Percentiles rank a stretch among this genome's conserved stretches.
Conservation (phyloP, 2,329 filamentous ascomycete genomes). For the Ceratocystis smalleyi region DNA sequence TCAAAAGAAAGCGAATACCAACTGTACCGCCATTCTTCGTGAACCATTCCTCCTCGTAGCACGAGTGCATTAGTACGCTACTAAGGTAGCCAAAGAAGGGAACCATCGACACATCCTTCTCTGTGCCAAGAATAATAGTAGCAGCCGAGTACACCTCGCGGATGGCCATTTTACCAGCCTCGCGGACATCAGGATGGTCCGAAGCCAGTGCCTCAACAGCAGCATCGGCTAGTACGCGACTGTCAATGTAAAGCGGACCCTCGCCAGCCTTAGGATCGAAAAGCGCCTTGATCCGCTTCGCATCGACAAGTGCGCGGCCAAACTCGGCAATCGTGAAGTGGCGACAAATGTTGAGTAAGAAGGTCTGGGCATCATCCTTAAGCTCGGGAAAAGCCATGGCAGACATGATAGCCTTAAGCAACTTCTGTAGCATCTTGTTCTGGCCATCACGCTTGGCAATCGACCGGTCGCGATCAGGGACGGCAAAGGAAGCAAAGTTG, state of each 20-base stretch:
- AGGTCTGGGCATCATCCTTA: conserved; percentile 55
- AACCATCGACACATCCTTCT: conserved; percentile 55
- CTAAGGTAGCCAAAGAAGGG: conserved; percentile 74
- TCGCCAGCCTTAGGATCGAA: conserved; percentile 82
- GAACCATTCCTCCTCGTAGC: conserved; percentile 97
- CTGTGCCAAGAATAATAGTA: conserved; percentile 60
- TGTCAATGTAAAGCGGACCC: conserved; percentile 73
- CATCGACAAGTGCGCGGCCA: conserved; percentile 64
- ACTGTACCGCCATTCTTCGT: conserved; percentile 85
- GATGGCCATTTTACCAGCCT: conserved; percentile 67
- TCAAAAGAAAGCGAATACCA: conserved; percentile 78
- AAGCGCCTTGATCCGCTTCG: conserved; percentile 58
- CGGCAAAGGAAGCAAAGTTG: conserved; percentile 54
- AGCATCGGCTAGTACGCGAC: conserved; percentile 72
- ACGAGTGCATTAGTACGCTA: conserved; percentile 79
- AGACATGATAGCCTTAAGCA: conserved; percentile 79
- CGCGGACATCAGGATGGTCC: conserved; percentile 63
- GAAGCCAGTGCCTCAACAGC: conserved; percentile 82
- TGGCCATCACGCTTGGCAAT: conserved; percentile 76
- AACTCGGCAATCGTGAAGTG: conserved; percentile 88
- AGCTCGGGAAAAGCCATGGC: conserved; percentile 71
- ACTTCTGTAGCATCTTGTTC: conserved; percentile 64
- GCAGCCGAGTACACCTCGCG: conserved; percentile 63
- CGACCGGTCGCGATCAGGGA: conserved; percentile 65
- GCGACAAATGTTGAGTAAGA: conserved; percentile 67